Base-by-base conservation (phyloP, 768 basidiomycete genomes). In the Rhodotorula kratochvilovae region DNA sequence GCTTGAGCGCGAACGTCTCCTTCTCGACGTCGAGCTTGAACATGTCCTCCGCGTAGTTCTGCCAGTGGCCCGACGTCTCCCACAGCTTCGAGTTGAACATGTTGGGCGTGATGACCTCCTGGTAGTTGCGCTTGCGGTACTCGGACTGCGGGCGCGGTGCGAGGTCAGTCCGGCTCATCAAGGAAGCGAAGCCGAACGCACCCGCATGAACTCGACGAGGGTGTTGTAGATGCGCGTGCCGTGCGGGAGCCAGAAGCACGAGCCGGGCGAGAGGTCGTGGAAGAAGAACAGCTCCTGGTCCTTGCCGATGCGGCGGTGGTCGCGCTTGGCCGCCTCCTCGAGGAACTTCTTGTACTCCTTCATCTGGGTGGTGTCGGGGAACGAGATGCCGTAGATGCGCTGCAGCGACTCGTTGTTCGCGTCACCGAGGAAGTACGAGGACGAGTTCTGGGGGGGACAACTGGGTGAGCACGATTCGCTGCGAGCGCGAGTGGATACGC, bases 221-320 rank as follows among this genome's bases (percentile, higher is more conserved):
- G 91, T 85, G 81, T 98, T 98, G 82, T 98, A 98, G 81, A 99
- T 92, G 71, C 95, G 85, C 4, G 95, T 92, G 36, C 96, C 96
- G 78, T 97, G 92, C 23, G 96, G 96, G 66, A 98, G 85, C 86
- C 93, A 97, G 86, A 99, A 98, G 66, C 89, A 89, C 79, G 88
- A 90, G 71, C 96, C 96, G 4, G 96, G 96, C 76, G 91, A 93
- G 51, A 92, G 82, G 72, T 98, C 96, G 80, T 96, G 91, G 86
- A 97, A 98, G 85, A 97, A 95, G 85, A 93, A 99, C 16, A 99
- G 83, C 76, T 99, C 96, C 84, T 99, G 96, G 76, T 97, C 93
- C 83, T 89, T 92, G 66, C 91, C 96, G 68, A 99, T 98, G 83
- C 91, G 92, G 56, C 96, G 84, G 79, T 98, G 96, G 80, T 99